A percentile compares a stretch with the other conserved stretches of the same genome.
Conservation (phyloP, 2,329 filamentous ascomycete genomes). For the Colletotrichum nymphaeae region DNA sequence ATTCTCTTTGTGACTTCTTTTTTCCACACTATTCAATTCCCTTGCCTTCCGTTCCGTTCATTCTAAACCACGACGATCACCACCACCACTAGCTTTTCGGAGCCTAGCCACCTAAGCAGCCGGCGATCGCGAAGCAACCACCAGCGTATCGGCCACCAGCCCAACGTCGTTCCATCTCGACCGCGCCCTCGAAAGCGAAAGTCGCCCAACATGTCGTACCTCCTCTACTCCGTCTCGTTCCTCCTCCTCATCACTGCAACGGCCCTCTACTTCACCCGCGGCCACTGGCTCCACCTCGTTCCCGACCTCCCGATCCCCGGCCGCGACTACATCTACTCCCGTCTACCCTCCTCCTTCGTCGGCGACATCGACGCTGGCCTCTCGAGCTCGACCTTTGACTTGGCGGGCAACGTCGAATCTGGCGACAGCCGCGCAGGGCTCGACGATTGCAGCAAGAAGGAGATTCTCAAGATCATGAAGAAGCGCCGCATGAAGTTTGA, state of each 20-base stretch:
- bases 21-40: background rate
- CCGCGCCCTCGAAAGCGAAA: background rate
- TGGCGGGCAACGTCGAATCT: constrained; percentile 81
- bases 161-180: background rate
- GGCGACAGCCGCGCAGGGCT: constrained; percentile 85
- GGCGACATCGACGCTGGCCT: constrained; percentile 91
- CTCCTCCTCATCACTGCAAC: constrained; percentile 78
- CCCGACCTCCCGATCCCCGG: constrained; percentile 67
- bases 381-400: constrained; percentile 84
- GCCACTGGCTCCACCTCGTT: constrained; percentile 79
- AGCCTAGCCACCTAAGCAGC: background rate
- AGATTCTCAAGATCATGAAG: constrained; percentile 93
- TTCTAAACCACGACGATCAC: background rate
- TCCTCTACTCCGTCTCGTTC: constrained; percentile 83
- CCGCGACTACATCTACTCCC: constrained; percentile 77
- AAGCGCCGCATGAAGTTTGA: constrained; percentile 85
- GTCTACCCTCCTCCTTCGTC: constrained; percentile 81
- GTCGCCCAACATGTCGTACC: constrained; percentile 74
- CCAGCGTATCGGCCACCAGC: background rate
- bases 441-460: constrained; percentile 82
- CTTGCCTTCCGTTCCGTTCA: background rate
- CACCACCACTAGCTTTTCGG: background rate
- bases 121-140: background rate
- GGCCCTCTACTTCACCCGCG: constrained; percentile 83
- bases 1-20: background rate